These are phyloP conservation scores for Linum tenue DNA, from an alignment of 345 rosid genomes.

Conservation along the genomic window DNA sequence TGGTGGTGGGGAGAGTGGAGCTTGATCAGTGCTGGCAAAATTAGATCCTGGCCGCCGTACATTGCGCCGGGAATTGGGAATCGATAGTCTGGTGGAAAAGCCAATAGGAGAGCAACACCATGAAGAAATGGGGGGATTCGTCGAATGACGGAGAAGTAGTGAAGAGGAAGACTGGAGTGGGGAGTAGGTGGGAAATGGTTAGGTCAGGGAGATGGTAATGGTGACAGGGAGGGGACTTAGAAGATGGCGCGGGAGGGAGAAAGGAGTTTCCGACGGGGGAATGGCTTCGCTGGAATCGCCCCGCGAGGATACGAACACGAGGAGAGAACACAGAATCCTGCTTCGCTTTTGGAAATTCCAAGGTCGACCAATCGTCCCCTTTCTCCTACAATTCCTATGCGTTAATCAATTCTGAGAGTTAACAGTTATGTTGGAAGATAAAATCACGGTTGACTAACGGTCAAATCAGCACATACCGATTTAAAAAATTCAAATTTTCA, in stretches of 20 bases:
- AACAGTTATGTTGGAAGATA: no score
- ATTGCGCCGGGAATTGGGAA: slow-evolving; percentile 20
- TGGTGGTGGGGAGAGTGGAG: background rate
- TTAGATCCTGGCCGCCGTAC: slow-evolving; percentile 36
- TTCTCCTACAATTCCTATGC: no score
- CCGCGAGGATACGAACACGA: no score
- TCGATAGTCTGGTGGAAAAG: background rate
- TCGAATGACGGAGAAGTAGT: slow-evolving; percentile 23
- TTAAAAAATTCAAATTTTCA: no score
- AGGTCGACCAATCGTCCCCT: no score
- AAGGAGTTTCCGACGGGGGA: no score
- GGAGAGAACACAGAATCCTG: no score
- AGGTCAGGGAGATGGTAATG: background rate
- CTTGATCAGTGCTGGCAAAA: slow-evolving; percentile 29
- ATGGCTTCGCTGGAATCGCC: slow-evolving; percentile 11
- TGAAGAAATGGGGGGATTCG: slow-evolving; percentile 10
- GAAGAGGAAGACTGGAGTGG: background rate
- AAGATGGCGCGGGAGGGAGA: background rate
- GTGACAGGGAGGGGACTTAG: background rate
- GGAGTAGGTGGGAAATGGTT: background rate
- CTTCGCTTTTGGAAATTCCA: no score
- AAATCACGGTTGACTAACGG: no score
- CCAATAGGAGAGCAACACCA: background rate
- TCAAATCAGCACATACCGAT: no score
- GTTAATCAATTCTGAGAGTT: no score